Evolutionary conservation across 2,329 filamentous ascomycete species (phyloP).

Genomic region (Colletotrichum theobromicola): DNA sequence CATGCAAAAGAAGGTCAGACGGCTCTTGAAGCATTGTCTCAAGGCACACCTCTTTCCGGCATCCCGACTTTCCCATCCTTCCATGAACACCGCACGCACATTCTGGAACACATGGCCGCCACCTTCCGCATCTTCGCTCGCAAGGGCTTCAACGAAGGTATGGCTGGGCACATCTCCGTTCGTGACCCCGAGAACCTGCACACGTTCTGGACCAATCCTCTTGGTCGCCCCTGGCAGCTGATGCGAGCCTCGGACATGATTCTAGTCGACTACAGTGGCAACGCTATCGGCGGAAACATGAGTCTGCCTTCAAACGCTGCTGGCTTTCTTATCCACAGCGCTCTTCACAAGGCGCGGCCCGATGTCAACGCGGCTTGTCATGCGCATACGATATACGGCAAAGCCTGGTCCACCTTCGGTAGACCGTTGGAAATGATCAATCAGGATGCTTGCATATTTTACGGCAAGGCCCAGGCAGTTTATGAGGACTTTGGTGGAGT

Average conservation of each 20-base stretch:
- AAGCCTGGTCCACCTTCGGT: constrained; percentile 72
- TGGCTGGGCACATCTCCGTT: constrained; percentile 69
- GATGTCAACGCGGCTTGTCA: constrained; percentile 73
- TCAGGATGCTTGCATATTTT: constrained; percentile 70
- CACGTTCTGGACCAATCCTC: constrained; percentile 71
- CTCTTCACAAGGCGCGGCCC: constrained; percentile 68
- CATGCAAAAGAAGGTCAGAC: not conserved
- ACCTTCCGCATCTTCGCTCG: constrained; percentile 64
- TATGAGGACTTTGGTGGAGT: constrained; percentile 29
- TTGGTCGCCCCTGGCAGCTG: constrained; percentile 61
- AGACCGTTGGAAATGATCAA: constrained; percentile 73
- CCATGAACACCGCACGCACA: constrained; percentile 51
- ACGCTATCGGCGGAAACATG: constrained; percentile 41
- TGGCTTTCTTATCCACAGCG: constrained; percentile 73
- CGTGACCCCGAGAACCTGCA: constrained; percentile 62
- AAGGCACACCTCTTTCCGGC: not conserved
- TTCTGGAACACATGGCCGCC: constrained; percentile 66
- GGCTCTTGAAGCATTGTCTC: not conserved
- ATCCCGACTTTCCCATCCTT: constrained; percentile 14
- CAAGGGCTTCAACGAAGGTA: constrained; percentile 62
- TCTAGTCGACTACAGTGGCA: constrained; percentile 64
- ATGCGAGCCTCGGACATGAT: constrained; percentile 73
- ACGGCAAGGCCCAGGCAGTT: constrained; percentile 40
- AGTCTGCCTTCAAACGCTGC: constrained; percentile 68
- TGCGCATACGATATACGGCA: constrained; percentile 68